phyloP scores from a whole-genome alignment of 305 asterid species.

The Ajuga reptans region DNA sequence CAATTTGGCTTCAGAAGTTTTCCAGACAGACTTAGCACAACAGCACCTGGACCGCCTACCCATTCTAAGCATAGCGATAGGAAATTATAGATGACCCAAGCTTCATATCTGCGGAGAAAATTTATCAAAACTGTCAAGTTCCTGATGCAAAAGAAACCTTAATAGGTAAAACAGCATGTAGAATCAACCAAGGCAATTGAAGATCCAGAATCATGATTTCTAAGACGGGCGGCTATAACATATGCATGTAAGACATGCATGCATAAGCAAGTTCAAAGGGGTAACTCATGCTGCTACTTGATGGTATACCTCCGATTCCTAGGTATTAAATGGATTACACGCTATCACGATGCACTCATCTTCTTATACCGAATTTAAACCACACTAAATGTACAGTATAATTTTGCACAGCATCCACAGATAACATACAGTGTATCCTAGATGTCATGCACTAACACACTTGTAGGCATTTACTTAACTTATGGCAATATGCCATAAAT shows the following conservation, averaged over 20 bases:
- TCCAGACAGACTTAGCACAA: conserved; percentile 77
- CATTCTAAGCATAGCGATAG: conserved; percentile 96
- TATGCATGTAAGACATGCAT: conserved; percentile 11
- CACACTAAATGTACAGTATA: not conserved
- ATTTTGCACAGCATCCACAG: not conserved
- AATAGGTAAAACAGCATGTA: not conserved
- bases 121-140: conserved; percentile 17
- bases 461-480: not conserved
- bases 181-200: not conserved
- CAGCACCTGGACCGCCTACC: conserved; percentile 99
- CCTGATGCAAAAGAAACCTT: conserved; percentile 1
- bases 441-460: not conserved
- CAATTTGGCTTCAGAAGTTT: conserved; percentile 79
- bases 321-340: not conserved
- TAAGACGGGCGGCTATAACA: conserved; percentile 9
- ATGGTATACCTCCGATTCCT: not conserved
- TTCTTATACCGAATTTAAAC: not conserved
- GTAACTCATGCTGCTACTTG: not conserved
- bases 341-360: not conserved
- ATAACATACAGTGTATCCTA: not conserved
- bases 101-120: conserved; percentile 78
- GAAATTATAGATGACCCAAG: conserved; percentile 99
- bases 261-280: not conserved
- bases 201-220: conserved; percentile 9
- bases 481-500: not conserved